Evolutionary conservation across 345 rosid species (phyloP).

Genomic region (Crucihimalaya himalaica): DNA sequence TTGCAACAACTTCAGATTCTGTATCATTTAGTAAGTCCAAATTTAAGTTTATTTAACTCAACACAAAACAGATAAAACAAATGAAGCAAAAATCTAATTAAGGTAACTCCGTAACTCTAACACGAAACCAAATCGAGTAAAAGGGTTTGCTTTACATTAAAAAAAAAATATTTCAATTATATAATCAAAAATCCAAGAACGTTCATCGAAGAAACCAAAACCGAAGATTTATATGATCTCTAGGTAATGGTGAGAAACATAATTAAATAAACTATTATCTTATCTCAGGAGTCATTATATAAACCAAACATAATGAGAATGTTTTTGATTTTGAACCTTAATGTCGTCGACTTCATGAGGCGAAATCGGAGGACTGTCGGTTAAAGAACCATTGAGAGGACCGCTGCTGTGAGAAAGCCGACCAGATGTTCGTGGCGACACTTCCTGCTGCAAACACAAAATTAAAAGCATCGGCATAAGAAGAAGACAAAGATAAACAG

Average conservation of each 20-base stretch:
- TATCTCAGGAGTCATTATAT: background rate
- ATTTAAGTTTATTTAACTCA: background rate
- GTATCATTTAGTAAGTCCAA: background rate
- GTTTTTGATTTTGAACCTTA: constrained; percentile 58
- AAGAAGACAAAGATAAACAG: constrained; percentile 31
- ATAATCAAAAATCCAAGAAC: background rate
- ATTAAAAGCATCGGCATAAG: background rate
- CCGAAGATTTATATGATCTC: background rate
- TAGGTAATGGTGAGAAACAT: constrained; percentile 1
- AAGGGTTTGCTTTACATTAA: background rate
- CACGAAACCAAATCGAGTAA: constrained; percentile 15
- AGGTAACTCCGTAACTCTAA: background rate
- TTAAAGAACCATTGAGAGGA: constrained; percentile 69
- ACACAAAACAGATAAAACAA: background rate
- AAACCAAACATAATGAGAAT: constrained; percentile 2
- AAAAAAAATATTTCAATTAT: background rate
- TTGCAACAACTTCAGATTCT: background rate
- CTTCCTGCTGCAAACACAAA: constrained; percentile 66
- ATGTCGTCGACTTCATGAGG: constrained; percentile 77
- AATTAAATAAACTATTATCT: background rate
- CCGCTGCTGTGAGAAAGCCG: constrained; percentile 90
- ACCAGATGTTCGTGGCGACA: constrained; percentile 84
- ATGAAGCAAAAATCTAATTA: background rate
- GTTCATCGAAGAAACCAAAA: constrained; percentile 7
- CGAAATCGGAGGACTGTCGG: constrained; percentile 97